Conservation (phyloP, 2,329 filamentous ascomycete species). For the Tetracladium maxilliforme region DNA sequence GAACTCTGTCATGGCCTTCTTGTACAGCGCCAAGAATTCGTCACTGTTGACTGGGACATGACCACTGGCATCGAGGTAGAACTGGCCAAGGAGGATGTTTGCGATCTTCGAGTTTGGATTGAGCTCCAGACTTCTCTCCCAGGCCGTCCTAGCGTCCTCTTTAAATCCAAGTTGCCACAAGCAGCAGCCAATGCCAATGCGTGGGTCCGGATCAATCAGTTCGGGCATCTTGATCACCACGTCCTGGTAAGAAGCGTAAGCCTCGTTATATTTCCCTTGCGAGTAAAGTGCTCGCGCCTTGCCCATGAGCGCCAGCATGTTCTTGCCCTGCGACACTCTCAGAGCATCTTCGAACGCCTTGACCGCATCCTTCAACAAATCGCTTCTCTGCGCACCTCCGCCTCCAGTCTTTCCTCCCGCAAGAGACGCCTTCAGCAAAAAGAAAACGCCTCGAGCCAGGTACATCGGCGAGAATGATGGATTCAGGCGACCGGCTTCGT, state of each 20-base stretch:
- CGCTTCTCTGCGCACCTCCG: slow-evolving; percentile 51
- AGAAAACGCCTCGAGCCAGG: slow-evolving; percentile 78
- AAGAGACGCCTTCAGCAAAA: slow-evolving; percentile 74
- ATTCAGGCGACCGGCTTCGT: slow-evolving; percentile 90
- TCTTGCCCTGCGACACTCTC: slow-evolving; percentile 68
- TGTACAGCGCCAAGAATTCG: slow-evolving; percentile 74
- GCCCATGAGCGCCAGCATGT: slow-evolving; percentile 84
- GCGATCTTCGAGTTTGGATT: slow-evolving; percentile 75
- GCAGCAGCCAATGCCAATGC: slow-evolving; percentile 92
- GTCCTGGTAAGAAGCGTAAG: slow-evolving; percentile 74
- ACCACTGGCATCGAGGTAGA: slow-evolving; percentile 76
- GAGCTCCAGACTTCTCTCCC: slow-evolving; percentile 77
- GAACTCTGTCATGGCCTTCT: slow-evolving; percentile 86
- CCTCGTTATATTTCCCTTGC: slow-evolving; percentile 71
- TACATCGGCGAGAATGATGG: slow-evolving; percentile 85
- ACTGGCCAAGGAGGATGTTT: slow-evolving; percentile 78
- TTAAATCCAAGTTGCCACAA: slow-evolving; percentile 95
- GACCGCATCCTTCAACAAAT: slow-evolving; percentile 69
- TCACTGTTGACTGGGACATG: slow-evolving; percentile 72
- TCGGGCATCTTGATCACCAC: slow-evolving; percentile 76
- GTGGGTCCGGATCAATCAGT: slow-evolving; percentile 81
- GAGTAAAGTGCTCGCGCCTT: slow-evolving; percentile 80
- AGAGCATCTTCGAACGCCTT: slow-evolving; percentile 94
- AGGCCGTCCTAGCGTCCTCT: slow-evolving; percentile 78
- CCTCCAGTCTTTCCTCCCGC: slow-evolving; percentile 54